A percentile compares a stretch with the other conserved stretches of the same genome.
These are phyloP conservation scores for Brasenia schreberi DNA, from an alignment of 164 flowering plant genomes.

Conservation along the genomic window DNA sequence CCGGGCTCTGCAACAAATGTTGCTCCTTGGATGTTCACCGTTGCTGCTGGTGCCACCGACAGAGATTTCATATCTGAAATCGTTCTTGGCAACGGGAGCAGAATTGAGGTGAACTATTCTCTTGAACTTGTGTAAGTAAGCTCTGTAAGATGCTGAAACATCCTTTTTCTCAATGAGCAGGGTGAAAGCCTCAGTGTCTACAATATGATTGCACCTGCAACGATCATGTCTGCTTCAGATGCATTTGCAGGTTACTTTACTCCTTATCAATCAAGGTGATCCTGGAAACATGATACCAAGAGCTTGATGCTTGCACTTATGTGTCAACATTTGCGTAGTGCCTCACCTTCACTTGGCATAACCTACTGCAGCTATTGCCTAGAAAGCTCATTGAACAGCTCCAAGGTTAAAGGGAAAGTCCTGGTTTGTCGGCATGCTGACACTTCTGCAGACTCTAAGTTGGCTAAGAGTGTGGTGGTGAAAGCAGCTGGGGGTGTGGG, in stretches of 20 bases:
- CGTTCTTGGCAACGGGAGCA: conserved; percentile 23
- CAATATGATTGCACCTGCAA: conserved; percentile 30
- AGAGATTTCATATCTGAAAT: conserved; percentile 61
- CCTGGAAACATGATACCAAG: neutral
- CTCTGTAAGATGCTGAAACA: neutral
- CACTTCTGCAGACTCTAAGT: conserved; percentile 49
- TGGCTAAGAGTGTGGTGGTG: conserved; percentile 47
- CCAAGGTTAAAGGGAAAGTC: conserved; percentile 50
- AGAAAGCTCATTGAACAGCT: conserved; percentile 56
- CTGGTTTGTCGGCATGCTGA: conserved; percentile 63
- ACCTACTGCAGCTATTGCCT: conserved; percentile 41
- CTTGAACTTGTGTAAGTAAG: neutral
- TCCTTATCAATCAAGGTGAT: conserved; percentile 85
- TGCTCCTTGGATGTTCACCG: conserved; percentile 82
- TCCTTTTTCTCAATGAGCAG: conserved; percentile 15
- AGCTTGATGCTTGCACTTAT: neutral
- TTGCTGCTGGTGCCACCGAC: conserved; percentile 70
- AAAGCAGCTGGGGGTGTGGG: conserved; percentile 78
- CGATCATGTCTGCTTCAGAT: conserved; percentile 52
- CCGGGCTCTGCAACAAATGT: conserved; percentile 58
- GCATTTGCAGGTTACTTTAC: conserved; percentile 63
- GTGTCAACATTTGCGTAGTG: neutral
- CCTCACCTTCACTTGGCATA: neutral
- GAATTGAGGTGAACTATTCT: neutral
- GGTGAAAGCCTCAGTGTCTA: conserved; percentile 55